Evolutionary conservation across 768 basidiomycete species (phyloP), one percentile per base, ranked within the genome.

Genomic region (Candolleomyces eurysporus): DNA sequence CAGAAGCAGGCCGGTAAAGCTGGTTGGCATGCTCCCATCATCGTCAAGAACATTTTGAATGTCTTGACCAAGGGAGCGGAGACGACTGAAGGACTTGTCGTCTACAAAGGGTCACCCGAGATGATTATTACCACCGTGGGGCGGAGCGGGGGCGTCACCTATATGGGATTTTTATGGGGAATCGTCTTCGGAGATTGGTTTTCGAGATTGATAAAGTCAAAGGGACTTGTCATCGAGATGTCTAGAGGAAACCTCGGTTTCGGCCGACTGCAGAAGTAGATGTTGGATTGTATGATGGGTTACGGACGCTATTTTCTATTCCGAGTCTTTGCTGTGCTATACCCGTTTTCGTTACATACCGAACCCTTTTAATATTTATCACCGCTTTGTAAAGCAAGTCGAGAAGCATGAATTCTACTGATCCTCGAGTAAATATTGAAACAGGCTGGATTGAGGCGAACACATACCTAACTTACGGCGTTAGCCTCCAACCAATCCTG

Each of bases 1-100:
- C 62, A 66, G 59, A 68, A 67, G 57, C 65, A 66, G 48, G 56
- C 60, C n/a, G 39, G 56, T 26, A 69, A 66, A 57, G 64, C 67
- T 6, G 19, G 57, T 9, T 61, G 49, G 9, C 68, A 71, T 39
- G 67, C 63, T 16, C 42, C 53, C 43, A 59, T 69, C 31, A 49
- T 59, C 30, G 58, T 53, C 7, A 19, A 32, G 46, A 65, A 62
- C 50, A 55, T 67, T 2, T 52, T 68, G 17, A 58, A 63, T 4
- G 48, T 64, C 14, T 39, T 69, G 10, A 52, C 36, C 6, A 36
- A 36, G 6, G 36, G 36, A 8, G 11, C 36, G 36, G 36, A 5
- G 11, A 36, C 36, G 36, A 36, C 36, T 36, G 36, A 36, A 8
- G 36, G 36, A 5, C 36, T 36, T 36, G 11, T 11, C 36, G 1